phyloP scores from a whole-genome alignment of 176 grass and related monocot genomes.

The Musa beccarii region DNA sequence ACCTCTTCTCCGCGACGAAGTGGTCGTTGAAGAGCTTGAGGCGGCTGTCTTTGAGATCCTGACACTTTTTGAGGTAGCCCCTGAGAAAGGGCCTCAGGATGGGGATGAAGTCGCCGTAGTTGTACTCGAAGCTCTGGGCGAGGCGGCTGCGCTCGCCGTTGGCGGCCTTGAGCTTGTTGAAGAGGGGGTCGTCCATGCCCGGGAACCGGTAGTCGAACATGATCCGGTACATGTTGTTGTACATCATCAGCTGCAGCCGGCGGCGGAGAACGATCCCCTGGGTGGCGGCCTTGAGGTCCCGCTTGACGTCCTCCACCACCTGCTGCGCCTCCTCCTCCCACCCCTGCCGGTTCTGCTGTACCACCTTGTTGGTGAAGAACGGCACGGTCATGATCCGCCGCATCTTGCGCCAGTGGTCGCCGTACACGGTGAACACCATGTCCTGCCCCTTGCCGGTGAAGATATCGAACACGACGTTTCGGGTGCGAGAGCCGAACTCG shows the following conservation, averaged over 20 bases:
- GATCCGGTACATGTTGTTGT: conserved; percentile 90
- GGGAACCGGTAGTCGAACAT: conserved; percentile 83
- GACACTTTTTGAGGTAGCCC: conserved; percentile 64
- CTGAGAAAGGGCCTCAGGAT: conserved; percentile 62
- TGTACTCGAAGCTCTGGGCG: conserved; percentile 96
- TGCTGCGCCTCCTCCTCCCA: conserved; percentile 73
- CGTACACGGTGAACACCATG: conserved; percentile 96
- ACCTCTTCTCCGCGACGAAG: conserved; percentile 96
- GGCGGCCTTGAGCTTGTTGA: conserved; percentile 40
- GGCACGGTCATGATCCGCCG: conserved; percentile 83
- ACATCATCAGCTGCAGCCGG: conserved; percentile 83
- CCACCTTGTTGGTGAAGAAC: conserved; percentile 93
- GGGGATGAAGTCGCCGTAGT: conserved; percentile 95
- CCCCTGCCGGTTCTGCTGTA: conserved; percentile 53
- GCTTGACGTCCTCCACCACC: conserved; percentile 52
- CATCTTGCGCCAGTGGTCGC: conserved; percentile 96
- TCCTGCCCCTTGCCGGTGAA: conserved; percentile 80
- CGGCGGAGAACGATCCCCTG: conserved; percentile 51
- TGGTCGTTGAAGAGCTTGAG: conserved; percentile 77
- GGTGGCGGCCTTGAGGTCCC: conserved; percentile 37
- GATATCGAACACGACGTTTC: conserved; percentile 88
- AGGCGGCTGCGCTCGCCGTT: conserved; percentile 79
- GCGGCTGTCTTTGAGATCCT: conserved; percentile 64
- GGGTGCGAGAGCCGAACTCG: conserved; percentile 85
- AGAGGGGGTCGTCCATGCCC: conserved; percentile 65